Conservation (phyloP, 306 rosid species). For the Canavalia gladiata region DNA sequence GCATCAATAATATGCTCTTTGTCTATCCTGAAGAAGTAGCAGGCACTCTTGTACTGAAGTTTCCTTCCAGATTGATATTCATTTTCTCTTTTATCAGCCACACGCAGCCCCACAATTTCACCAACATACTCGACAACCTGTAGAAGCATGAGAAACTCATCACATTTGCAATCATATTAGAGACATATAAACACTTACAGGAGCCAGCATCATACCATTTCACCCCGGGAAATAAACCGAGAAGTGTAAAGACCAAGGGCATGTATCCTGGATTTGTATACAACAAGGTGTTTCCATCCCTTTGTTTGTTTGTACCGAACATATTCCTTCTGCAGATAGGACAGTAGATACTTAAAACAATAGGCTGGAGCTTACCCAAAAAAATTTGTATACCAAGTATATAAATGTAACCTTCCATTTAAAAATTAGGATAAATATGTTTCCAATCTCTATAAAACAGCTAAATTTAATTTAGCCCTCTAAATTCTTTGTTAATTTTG, state of each 20-base stretch:
- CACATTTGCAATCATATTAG: constrained; percentile 24
- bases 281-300: constrained; percentile 71
- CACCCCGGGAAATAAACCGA: constrained; percentile 68
- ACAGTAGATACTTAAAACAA: constrained; percentile 30
- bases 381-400: background rate
- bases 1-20: constrained; percentile 80
- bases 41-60: constrained; percentile 78
- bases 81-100: constrained; percentile 73
- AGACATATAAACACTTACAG: constrained; percentile 1
- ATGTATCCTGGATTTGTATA: constrained; percentile 84
- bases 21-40: constrained; percentile 83
- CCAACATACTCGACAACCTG: constrained; percentile 85
- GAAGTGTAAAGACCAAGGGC: constrained; percentile 86
- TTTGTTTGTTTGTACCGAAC: constrained; percentile 65
- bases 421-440: background rate
- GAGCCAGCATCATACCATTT: constrained; percentile 62
- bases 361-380: constrained; percentile 11
- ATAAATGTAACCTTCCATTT: constrained; percentile 3
- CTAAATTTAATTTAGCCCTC: no score
- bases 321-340: constrained; percentile 68
- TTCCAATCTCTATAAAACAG: no score
- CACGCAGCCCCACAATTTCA: constrained; percentile 74
- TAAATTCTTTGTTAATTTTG: no score
- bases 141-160: constrained; percentile 40
- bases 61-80: constrained; percentile 75